phyloP scores from a whole-genome alignment of 2,329 filamentous ascomycete genomes.

The Microcyclosporella mali region DNA sequence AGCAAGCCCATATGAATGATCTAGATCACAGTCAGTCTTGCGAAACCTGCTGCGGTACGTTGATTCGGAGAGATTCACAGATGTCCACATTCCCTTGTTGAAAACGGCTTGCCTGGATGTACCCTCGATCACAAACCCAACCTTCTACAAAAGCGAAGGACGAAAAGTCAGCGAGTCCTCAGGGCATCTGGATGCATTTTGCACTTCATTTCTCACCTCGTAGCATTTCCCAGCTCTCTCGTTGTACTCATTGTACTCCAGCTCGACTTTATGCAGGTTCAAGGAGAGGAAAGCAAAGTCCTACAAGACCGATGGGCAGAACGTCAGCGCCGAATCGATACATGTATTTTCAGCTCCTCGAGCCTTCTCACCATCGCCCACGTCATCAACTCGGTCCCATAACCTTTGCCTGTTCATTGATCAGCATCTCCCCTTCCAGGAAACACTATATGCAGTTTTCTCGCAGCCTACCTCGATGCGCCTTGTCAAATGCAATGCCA shows the following conservation, averaged over 20 bases:
- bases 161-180: too few species aligned
- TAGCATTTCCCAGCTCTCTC: background rate
- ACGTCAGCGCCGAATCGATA: too few species aligned
- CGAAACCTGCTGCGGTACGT: too few species aligned
- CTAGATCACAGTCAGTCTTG: background rate
- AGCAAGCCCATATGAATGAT: background rate
- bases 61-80: background rate
- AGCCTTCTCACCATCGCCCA: too few species aligned
- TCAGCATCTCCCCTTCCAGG: background rate
- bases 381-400: background rate
- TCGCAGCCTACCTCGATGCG: background rate
- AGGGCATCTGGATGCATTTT: too few species aligned
- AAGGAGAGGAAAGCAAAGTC: background rate
- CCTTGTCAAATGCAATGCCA: conserved; percentile 1
- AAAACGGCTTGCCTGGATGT: background rate
- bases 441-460: background rate
- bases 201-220: too few species aligned
- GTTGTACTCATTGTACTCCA: background rate
- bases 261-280: background rate
- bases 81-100: background rate
- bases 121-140: background rate
- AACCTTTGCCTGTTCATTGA: background rate
- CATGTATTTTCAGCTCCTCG: too few species aligned
- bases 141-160: too few species aligned
- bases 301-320: too few species aligned